Evolutionary conservation across 768 basidiomycete genomes (phyloP), one percentile per base, ranked within the genome.

Genomic region (Hypholoma fasciculare): DNA sequence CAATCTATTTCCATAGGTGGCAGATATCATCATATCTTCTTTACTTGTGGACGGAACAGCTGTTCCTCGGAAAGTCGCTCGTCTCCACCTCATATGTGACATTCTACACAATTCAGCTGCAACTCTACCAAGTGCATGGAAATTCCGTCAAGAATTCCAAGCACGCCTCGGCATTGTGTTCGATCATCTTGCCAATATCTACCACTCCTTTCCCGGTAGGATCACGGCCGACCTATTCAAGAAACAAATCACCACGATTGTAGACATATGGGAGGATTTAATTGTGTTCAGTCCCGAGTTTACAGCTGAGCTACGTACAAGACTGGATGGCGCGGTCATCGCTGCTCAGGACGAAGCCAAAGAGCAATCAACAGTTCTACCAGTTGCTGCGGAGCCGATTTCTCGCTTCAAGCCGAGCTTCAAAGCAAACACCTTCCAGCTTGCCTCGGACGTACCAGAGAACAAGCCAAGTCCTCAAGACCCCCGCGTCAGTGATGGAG

Each of bases 191-290:
- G 90, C 90, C 20, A 90, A 88, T 47, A 93, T 99, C 54, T 95
- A 97, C 69, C 90, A 94, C 61, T 95, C 95, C 7, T 98, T 98
- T 70, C 94, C 95, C 2, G 96, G 96, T 2, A 82, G 94, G 50
- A 95, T 99, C 70, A 96, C 95, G 2, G 96, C 96, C 12, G 96
- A 98, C 63, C 88, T 90, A 1, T 99, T 98, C 81, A 96, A 91
- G 76, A 89, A 89, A 63, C 94, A 98, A 72, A 93, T 98, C 58
- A 87, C 85, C 5, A 77, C 87, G 7, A 86, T 98, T 16, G 82
- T 98, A 5, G 96, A 98, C 66, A 89, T 98, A 30, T 98, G 97
- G 95, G 97, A 98, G 68, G 90, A 97, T 69, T 96, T 96, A 95
- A 96, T 98, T 57, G 92, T 98, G 34, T 98, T 98, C 69, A 81